Base-by-base conservation (phyloP, 345 rosid genomes). In the Brassica juncea region DNA sequence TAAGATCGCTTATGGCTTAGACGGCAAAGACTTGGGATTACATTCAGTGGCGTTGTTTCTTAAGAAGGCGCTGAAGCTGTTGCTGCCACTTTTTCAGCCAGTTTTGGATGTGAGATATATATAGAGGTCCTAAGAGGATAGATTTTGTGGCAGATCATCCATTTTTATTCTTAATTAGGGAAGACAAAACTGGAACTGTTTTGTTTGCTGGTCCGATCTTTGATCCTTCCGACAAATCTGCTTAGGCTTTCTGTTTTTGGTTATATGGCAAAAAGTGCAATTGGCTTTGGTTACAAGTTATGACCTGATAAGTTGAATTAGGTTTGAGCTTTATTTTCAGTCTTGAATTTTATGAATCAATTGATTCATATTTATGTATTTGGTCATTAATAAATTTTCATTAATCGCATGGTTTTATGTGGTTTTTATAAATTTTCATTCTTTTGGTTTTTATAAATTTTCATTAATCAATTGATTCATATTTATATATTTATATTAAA, bases 151-250 rank as follows among this genome's bases (percentile, higher is more conserved):
- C 49, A 42, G 49, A 10, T 42, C 49, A 42, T 42, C 49, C 49
- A 42, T 42, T 42, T 10, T 42, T 42, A 14, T 42, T 42, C 49
- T 42, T 42, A 10, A 42, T 47, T 47, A 12, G 54, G 16, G 60
- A 54, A 54, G 60, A 54, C 59, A 55, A 55, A 55, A 55, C 60
- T 55, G 60, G 60, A 16, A 55, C 60, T 55, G 60, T 55, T 19
- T 55, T 55, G 60, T 55, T 55, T 19, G 60, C 7, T 55, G 60
- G 60, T 55, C 60, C 19, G 27, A 55, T 55, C 27, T 16, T 16
- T 8, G 9, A 55, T 55, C 60, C 27, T 55, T 55, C 60, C 60
- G 7, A 2, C 5, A 16, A 16, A 55, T 55, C 27, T 16, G 7
- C 25, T 16, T 54, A 39, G 47, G 47, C 5, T 31, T 31, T 31